Conservation (phyloP, 768 basidiomycete species). For the Tephrocybe sp. region DNA sequence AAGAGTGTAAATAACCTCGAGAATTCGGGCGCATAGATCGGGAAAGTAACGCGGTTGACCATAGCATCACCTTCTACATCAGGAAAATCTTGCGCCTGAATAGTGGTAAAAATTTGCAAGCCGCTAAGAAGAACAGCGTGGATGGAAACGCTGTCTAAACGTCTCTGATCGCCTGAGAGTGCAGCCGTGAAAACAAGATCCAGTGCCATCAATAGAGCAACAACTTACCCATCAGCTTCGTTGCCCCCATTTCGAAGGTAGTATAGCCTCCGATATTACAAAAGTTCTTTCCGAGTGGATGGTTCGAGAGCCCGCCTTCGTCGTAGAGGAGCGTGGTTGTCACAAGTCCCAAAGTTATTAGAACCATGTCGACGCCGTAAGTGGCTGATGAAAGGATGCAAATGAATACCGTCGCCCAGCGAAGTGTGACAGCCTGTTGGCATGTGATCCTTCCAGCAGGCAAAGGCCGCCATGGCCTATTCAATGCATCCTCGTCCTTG, state of each 20-base stretch:
- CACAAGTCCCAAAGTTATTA: slow-evolving; percentile 22
- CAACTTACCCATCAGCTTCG: slow-evolving; percentile 23
- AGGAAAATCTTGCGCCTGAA: slow-evolving; percentile 47
- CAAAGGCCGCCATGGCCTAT: slow-evolving; percentile 41
- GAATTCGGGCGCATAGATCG: slow-evolving; percentile 39
- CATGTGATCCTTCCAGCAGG: slow-evolving; percentile 32
- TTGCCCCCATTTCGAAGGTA: slow-evolving; percentile 34
- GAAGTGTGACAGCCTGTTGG: slow-evolving; percentile 20
- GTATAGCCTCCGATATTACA: slow-evolving; percentile 31
- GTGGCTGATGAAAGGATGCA: slow-evolving; percentile 25
- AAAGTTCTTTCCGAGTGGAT: slow-evolving; percentile 29
- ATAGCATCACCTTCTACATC: slow-evolving; percentile 43
- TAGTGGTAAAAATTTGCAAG: slow-evolving; percentile 41
- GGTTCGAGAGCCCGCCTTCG: slow-evolving; percentile 24
- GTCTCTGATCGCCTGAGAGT: background rate
- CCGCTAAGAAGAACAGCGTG: slow-evolving; percentile 17
- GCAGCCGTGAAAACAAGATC: too few species aligned
- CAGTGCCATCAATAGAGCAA: too few species aligned
- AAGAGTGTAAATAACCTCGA: slow-evolving; percentile 27
- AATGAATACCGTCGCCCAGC: slow-evolving; percentile 29
- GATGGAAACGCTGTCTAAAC: slow-evolving; percentile 11
- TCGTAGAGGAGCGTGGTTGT: slow-evolving; percentile 27
- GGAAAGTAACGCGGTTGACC: slow-evolving; percentile 41
- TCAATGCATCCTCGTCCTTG: slow-evolving; percentile 41
- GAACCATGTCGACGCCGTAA: slow-evolving; percentile 15